These are phyloP conservation scores for Asterochloris sp. DNA, from an alignment of 139 green algal genomes.

Conservation along the genomic window DNA sequence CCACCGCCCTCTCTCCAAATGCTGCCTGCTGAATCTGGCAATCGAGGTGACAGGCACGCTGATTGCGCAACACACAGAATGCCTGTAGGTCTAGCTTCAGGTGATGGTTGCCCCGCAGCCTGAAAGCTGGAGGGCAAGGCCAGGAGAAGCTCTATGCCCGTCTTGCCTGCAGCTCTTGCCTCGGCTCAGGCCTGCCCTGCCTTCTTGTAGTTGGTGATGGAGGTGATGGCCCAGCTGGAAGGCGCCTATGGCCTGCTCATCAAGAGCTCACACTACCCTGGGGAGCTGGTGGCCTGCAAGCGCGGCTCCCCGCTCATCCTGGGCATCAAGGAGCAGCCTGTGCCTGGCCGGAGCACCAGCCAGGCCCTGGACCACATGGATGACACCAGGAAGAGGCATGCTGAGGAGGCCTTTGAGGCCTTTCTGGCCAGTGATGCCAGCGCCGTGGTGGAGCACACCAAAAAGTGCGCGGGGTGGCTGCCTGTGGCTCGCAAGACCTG, in stretches of 20 bases:
- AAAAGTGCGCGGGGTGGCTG: conserved; percentile 44
- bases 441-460: conserved; percentile 98
- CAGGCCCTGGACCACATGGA: not conserved
- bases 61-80: too few species aligned
- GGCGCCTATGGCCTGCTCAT: conserved; percentile 96
- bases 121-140: too few species aligned
- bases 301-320: conserved; percentile 91
- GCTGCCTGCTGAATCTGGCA: too few species aligned
- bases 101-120: too few species aligned
- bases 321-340: conserved; percentile 63
- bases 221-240: conserved; percentile 95
- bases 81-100: too few species aligned
- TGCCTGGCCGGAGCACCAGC: not conserved
- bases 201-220: conserved; percentile 85
- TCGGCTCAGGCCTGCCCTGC: not conserved
- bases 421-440: conserved; percentile 94
- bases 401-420: conserved; percentile 68
- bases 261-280: conserved; percentile 92
- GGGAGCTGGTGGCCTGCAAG: conserved; percentile 96
- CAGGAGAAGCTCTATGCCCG: too few species aligned
- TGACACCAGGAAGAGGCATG: not conserved
- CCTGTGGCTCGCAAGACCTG: too few species aligned
- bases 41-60: too few species aligned
- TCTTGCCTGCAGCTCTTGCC: too few species aligned
- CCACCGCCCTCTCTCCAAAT: too few species aligned